A percentile compares a stretch with the other conserved stretches of the same genome.
These are phyloP conservation scores for Thuja plicata DNA, from an alignment of 83 land plant genomes.

Conservation along the genomic window DNA sequence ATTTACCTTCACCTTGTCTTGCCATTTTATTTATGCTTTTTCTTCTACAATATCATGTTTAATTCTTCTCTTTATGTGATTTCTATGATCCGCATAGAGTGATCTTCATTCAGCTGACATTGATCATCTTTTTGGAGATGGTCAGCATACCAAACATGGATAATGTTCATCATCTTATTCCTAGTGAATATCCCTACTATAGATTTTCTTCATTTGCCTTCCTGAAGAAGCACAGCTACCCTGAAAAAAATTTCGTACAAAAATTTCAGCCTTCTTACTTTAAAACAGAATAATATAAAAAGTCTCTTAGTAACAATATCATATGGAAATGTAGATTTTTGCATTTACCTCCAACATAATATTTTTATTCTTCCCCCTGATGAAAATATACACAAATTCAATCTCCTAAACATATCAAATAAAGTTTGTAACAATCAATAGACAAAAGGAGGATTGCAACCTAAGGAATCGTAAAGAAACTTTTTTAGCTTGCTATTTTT, in stretches of 20 bases:
- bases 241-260: slow-evolving; percentile 19
- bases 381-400: not conserved
- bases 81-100: slow-evolving; percentile 49
- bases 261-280: not conserved
- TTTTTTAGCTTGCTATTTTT: slow-evolving; percentile 57
- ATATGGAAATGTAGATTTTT: not conserved
- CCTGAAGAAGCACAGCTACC: slow-evolving; percentile 40
- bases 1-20: slow-evolving; percentile 24
- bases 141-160: slow-evolving; percentile 11
- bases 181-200: slow-evolving; percentile 21
- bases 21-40: slow-evolving; percentile 14
- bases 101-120: slow-evolving; percentile 38
- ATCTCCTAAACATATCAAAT: not conserved
- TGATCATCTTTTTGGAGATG: slow-evolving; percentile 24
- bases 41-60: slow-evolving; percentile 36
- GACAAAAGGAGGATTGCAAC: slow-evolving; percentile 27
- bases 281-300: not conserved
- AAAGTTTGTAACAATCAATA: slow-evolving; percentile 9
- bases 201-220: slow-evolving; percentile 34
- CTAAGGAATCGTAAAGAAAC: slow-evolving; percentile 43
- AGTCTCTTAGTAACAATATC: not conserved
- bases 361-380: slow-evolving; percentile 74
- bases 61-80: slow-evolving; percentile 25
- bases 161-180: slow-evolving; percentile 21
- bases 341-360: slow-evolving; percentile 60